These are phyloP conservation scores for Claviceps spartinae DNA, from an alignment of 2,329 filamentous ascomycete genomes.

Conservation along the genomic window DNA sequence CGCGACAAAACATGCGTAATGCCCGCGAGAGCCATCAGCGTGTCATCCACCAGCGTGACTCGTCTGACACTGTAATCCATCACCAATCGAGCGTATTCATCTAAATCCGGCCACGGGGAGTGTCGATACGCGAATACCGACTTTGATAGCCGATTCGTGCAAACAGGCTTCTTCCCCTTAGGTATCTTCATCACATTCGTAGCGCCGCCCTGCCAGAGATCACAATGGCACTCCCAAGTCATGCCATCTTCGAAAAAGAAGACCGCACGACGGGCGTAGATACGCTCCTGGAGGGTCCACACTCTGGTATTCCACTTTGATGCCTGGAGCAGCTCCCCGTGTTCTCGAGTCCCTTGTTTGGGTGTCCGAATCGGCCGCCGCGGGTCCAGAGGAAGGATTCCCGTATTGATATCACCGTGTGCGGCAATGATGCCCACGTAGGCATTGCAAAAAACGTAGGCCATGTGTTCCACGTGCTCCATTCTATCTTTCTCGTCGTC, in stretches of 20 bases:
- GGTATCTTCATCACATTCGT: conserved; percentile 18
- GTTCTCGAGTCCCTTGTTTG: conserved; percentile 15
- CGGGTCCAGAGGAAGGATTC: conserved; percentile 23
- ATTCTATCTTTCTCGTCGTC: conserved; percentile 26
- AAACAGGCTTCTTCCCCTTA: conserved; percentile 19
- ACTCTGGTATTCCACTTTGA: conserved; percentile 27
- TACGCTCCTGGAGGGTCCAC: conserved; percentile 30
- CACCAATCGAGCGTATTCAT: conserved; percentile 30
- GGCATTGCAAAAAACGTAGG: conserved; percentile 30
- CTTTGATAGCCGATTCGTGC: conserved; percentile 17
- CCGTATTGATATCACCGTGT: conserved; percentile 24
- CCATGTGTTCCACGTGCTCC: conserved; percentile 30
- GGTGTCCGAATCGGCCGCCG: conserved; percentile 16
- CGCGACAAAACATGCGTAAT: conserved; percentile 28
- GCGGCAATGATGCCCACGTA: conserved; percentile 31
- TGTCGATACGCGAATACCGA: conserved; percentile 26
- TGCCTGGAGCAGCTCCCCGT: conserved; percentile 25
- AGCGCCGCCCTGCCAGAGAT: conserved; percentile 25
- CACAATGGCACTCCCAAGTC: conserved; percentile 33
- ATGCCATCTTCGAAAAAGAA: conserved; percentile 30
- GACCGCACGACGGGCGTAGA: conserved; percentile 28
- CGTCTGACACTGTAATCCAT: conserved; percentile 29
- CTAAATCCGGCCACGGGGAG: conserved; percentile 30
- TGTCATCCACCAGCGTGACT: conserved; percentile 27
- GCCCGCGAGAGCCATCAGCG: conserved; percentile 27